phyloP scores from a whole-genome alignment of 75 land plant genomes.

The Cupressus sempervirens region DNA sequence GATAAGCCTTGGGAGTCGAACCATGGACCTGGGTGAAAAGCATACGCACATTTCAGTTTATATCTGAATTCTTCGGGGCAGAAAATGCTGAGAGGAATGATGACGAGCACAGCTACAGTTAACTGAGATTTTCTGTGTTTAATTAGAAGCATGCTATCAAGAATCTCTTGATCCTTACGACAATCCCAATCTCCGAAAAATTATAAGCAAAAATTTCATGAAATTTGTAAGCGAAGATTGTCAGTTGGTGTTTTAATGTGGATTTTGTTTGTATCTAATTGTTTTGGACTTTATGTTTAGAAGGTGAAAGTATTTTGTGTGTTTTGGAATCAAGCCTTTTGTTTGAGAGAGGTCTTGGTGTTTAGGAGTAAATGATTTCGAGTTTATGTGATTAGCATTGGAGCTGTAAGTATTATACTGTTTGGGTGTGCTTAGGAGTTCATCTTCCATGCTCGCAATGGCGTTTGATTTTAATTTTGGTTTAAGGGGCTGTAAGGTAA shows the following conservation, averaged over 20 bases:
- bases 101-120: neutral
- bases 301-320: neutral
- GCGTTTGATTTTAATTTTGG: neutral
- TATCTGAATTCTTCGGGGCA: neutral
- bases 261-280: neutral
- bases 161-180: neutral
- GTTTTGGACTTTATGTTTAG: neutral
- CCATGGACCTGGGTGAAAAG: neutral
- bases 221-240: neutral
- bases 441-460: neutral
- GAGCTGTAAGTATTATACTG: neutral
- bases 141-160: neutral
- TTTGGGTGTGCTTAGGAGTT: neutral
- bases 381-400: neutral
- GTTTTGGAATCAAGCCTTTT: neutral
- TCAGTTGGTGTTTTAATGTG: neutral
- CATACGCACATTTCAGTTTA: neutral
- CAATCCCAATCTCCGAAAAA: neutral
- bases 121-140: neutral
- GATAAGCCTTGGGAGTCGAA: neutral
- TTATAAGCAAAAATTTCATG: neutral
- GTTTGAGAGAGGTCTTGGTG: neutral
- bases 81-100: neutral
- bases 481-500: neutral
- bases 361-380: neutral